These are phyloP conservation scores for Mortierella sp. DNA, from an alignment of 371 early-diverging fungal genomes.

Conservation along the genomic window DNA sequence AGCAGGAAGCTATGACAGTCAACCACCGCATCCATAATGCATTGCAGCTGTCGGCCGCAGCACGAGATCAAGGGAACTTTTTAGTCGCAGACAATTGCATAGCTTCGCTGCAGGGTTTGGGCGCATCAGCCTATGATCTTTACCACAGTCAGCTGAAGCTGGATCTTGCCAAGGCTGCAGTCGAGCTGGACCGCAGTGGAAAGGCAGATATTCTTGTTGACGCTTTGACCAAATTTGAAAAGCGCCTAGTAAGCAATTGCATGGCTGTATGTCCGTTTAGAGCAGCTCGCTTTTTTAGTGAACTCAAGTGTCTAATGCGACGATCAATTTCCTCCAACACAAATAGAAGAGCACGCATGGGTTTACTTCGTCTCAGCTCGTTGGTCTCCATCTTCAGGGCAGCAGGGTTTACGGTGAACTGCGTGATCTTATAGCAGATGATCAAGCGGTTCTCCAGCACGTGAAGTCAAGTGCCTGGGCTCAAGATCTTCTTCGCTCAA, in stretches of 20 bases:
- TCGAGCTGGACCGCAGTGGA: slow-evolving; percentile 6
- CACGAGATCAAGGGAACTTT: slow-evolving; percentile 68
- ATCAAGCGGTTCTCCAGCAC: neutral
- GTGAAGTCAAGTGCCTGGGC: slow-evolving; percentile 25
- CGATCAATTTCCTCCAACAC: neutral
- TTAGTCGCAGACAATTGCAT: slow-evolving; percentile 60
- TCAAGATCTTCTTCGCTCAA: slow-evolving; percentile 11
- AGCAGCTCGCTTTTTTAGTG: too few relatives aligned
- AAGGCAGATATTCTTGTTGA: slow-evolving; percentile 23
- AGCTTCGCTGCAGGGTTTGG: slow-evolving; percentile 24
- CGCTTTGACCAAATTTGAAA: slow-evolving; percentile 24
- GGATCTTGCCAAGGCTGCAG: slow-evolving; percentile 15
- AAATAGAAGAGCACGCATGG: slow-evolving; percentile 6
- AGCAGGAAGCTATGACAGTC: slow-evolving; percentile 13
- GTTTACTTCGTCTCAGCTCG: slow-evolving; percentile 8
- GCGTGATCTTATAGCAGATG: slow-evolving; percentile 31
- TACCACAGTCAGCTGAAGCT: slow-evolving; percentile 30
- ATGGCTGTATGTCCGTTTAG: neutral
- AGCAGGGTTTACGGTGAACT: slow-evolving; percentile 30
- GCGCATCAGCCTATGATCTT: slow-evolving; percentile 21
- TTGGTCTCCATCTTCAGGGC: slow-evolving; percentile 27
- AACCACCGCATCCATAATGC: slow-evolving; percentile 31
- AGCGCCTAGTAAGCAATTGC: slow-evolving; percentile 18
- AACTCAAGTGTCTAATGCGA: neutral
- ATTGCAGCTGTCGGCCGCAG: slow-evolving; percentile 61